Evolutionary conservation across 139 green algal genomes (phyloP).

Genomic region (Chlamydomonas sphaeroides): DNA sequence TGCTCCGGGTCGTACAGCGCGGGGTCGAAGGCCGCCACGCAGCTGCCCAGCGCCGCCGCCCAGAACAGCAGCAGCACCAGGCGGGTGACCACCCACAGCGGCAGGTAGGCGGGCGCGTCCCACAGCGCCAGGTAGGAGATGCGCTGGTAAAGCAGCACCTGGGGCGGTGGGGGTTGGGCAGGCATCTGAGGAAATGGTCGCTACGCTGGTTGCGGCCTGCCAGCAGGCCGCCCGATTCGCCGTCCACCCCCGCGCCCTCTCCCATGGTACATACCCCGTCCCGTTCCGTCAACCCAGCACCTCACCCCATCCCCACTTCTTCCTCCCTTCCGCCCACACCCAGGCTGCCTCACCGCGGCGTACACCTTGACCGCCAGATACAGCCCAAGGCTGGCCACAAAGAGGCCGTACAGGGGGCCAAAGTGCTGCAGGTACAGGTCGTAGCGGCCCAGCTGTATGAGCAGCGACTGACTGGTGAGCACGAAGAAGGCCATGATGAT

Average conservation of each 20-base stretch:
- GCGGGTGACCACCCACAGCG: conserved; percentile 34
- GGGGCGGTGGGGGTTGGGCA: neutral
- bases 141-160: conserved; percentile 29
- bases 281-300: too few relatives aligned
- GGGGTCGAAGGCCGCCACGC: conserved; percentile 9
- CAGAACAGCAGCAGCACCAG: conserved; percentile 41
- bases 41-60: neutral
- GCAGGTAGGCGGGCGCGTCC: conserved; percentile 18
- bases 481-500: conserved; percentile 51
- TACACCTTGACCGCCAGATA: conserved; percentile 24
- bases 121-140: conserved; percentile 32
- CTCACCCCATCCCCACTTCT: neutral
- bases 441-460: conserved; percentile 43
- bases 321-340: neutral
- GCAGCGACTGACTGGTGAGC: conserved; percentile 42
- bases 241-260: too few relatives aligned
- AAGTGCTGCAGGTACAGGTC: conserved; percentile 47
- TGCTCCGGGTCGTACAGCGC: conserved; percentile 26
- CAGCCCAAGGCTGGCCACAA: conserved; percentile 30
- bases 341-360: neutral
- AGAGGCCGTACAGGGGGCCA: conserved; percentile 21
- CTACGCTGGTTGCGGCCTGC: too few relatives aligned
- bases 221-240: too few relatives aligned
- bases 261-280: too few relatives aligned
- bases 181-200: too few relatives aligned